Evolutionary conservation across 2,329 filamentous ascomycete species (phyloP).

Genomic region (Sporothrix sp.): DNA sequence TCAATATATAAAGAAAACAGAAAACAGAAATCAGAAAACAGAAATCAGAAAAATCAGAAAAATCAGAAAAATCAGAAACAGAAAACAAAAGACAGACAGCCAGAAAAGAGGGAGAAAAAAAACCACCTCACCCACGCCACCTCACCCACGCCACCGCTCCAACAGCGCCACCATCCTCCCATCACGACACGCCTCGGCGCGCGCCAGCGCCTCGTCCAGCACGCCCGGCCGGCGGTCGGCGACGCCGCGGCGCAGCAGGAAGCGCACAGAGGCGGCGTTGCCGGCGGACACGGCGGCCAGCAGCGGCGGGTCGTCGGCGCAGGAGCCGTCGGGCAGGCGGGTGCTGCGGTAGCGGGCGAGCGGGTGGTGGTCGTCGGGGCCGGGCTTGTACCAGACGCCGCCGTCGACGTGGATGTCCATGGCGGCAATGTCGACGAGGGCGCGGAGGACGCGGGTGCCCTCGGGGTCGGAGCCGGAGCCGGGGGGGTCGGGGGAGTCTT

Average conservation of each 20-base stretch:
- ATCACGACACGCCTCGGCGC: background rate
- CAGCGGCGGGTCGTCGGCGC: constrained; percentile 2
- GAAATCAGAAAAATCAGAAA: too few species aligned
- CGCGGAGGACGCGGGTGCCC: background rate
- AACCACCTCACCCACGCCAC: too few species aligned
- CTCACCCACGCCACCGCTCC: constrained; percentile 30
- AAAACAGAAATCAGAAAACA: too few species aligned
- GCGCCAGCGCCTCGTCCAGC: background rate
- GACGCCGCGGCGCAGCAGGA: background rate
- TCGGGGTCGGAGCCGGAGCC: background rate
- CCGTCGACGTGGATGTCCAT: constrained; percentile 2
- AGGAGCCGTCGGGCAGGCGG: background rate
- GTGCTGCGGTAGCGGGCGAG: background rate
- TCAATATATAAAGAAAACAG: too few species aligned
- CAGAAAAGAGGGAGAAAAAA: too few species aligned
- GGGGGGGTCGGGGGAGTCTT: background rate
- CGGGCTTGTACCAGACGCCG: background rate
- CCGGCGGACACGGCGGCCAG: constrained; percentile 1
- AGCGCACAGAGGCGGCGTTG: background rate
- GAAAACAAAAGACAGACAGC: too few species aligned
- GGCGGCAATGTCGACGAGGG: constrained; percentile 5
- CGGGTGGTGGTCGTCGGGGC: constrained; percentile 6
- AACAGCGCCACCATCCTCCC: background rate
- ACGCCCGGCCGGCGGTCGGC: background rate
- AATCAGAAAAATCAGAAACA: too few species aligned